A percentile compares a stretch with the other conserved stretches of the same genome.
Conservation (phyloP, 805 yeast species). For the Saccharomyces jurei region DNA sequence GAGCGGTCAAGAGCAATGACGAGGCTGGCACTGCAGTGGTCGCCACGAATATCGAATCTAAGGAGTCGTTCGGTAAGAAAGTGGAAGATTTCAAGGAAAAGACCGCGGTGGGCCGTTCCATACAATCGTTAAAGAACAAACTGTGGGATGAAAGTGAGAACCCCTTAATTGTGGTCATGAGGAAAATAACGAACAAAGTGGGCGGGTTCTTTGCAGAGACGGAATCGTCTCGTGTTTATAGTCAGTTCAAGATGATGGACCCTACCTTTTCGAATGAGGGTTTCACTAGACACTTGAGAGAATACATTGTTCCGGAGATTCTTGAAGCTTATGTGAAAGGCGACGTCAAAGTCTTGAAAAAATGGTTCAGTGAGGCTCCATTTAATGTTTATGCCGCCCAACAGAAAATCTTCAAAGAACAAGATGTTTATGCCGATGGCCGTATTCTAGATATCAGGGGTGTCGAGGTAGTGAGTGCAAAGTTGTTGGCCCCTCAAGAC, state of each 20-base stretch:
- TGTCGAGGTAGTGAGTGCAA: conserved; percentile 83
- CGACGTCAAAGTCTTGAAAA: conserved; percentile 71
- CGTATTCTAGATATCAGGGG: conserved; percentile 90
- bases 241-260: conserved; percentile 80
- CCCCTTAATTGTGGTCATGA: conserved; percentile 71
- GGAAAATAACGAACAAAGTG: conserved; percentile 72
- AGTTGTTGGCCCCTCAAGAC: conserved; percentile 81
- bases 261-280: conserved; percentile 75
- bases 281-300: conserved; percentile 77
- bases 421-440: conserved; percentile 86
- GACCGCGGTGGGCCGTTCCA: conserved; percentile 58
- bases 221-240: conserved; percentile 87
- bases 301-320: conserved; percentile 88
- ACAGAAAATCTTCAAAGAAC: conserved; percentile 85
- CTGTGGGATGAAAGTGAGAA: conserved; percentile 90
- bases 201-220: conserved; percentile 92
- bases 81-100: conserved; percentile 60
- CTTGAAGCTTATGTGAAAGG: conserved; percentile 92
- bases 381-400: conserved; percentile 89
- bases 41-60: conserved; percentile 69
- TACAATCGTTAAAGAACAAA: conserved; percentile 53
- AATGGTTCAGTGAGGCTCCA: conserved; percentile 96
- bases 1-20: conserved; percentile 67
- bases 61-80: conserved; percentile 57
- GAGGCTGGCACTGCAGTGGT: conserved; percentile 78